Conservation (phyloP, 192 early-diverging fungal species). For the Rhizoclosmatium sp. region DNA sequence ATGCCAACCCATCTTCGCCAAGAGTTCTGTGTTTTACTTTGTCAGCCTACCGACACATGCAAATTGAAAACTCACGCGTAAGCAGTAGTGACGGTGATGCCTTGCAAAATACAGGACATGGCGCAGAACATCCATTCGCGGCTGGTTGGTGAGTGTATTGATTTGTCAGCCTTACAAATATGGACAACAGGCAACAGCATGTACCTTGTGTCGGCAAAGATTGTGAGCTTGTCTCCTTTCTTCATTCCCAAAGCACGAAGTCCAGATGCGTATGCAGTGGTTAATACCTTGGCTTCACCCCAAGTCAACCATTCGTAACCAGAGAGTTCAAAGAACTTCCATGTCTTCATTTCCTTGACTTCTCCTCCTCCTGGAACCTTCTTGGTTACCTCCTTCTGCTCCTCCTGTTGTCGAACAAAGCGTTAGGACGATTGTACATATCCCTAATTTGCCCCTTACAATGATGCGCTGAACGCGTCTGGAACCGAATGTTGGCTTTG, state of each 20-base stretch:
- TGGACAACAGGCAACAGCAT: conserved; percentile 14
- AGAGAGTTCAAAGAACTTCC: conserved; percentile 83
- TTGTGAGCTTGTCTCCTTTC: conserved; percentile 50
- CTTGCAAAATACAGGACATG: conserved; percentile 73
- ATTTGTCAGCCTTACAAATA: neutral
- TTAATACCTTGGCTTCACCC: conserved; percentile 61
- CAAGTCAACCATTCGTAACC: conserved; percentile 85
- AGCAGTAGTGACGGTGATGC: conserved; percentile 81
- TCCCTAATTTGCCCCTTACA: conserved; percentile 23
- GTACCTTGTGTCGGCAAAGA: conserved; percentile 53
- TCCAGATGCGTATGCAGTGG: conserved; percentile 74
- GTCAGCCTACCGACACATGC: conserved; percentile 52
- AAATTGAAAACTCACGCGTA: conserved; percentile 35
- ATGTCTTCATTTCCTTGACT: conserved; percentile 76
- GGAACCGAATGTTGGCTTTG: conserved; percentile 61
- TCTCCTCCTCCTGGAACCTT: conserved; percentile 58
- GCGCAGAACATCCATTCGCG: conserved; percentile 72
- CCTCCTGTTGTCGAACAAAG: conserved; percentile 46
- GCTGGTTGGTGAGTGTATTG: conserved; percentile 7
- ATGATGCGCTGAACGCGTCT: conserved; percentile 70
- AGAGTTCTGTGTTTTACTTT: conserved; percentile 66
- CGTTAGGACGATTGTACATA: too few relatives aligned
- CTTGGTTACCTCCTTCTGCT: conserved; percentile 78
- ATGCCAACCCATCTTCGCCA: conserved; percentile 82
- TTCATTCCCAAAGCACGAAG: conserved; percentile 71